Percentiles rank a stretch among this genome's conserved stretches.
phyloP scores from a whole-genome alignment of 768 basidiomycete species.

The Mycena crocata region DNA sequence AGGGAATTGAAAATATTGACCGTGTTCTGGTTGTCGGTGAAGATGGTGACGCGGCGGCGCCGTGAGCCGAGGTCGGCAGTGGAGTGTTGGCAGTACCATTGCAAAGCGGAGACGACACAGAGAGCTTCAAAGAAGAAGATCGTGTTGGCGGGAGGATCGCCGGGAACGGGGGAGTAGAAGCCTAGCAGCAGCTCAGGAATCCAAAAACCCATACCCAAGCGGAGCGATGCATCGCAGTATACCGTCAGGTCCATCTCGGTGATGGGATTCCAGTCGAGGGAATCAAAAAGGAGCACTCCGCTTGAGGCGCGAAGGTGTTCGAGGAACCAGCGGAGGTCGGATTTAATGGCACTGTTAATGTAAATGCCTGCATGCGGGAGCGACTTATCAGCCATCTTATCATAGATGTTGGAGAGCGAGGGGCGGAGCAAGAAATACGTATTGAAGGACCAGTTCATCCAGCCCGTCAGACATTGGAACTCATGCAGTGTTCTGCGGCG shows the following conservation, averaged over 20 bases:
- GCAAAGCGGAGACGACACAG: neutral
- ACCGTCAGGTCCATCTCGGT: neutral
- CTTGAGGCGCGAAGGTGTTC: neutral
- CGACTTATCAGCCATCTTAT: slow-evolving; percentile 41
- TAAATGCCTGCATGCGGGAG: neutral
- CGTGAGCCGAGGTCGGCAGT: too few relatives aligned
- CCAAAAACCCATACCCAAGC: neutral
- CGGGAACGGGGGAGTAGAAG: neutral
- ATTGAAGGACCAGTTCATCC: slow-evolving; percentile 48
- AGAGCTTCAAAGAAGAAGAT: neutral
- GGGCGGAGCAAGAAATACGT: slow-evolving; percentile 43
- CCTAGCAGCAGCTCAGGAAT: neutral
- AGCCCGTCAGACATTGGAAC: slow-evolving; percentile 40
- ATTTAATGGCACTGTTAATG: neutral
- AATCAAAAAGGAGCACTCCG: neutral
- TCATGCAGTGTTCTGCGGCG: neutral
- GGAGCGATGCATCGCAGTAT: neutral
- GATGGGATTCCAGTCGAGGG: neutral
- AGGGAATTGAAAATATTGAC: slow-evolving; percentile 45
- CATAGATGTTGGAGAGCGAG: slow-evolving; percentile 39
- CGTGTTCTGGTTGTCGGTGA: slow-evolving; percentile 44
- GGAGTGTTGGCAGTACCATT: too few relatives aligned
- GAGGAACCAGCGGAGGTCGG: neutral
- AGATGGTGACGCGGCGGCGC: slow-evolving; percentile 35
- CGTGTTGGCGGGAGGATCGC: neutral